Conservation (phyloP, 2,329 filamentous ascomycete genomes). For the Arthrobotrys megalospora region DNA sequence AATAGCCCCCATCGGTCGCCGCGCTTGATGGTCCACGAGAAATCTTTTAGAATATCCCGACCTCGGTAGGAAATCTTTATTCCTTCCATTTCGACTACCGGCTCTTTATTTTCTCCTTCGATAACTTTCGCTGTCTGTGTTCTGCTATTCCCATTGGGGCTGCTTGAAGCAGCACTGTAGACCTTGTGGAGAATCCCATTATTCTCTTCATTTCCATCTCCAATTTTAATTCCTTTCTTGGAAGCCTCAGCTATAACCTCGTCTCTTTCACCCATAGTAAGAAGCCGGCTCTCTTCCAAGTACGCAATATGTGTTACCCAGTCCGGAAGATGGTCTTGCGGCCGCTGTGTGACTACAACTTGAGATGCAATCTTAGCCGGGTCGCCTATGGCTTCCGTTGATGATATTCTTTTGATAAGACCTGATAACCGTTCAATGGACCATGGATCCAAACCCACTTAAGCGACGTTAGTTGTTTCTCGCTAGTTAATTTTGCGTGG, state of each 20-base stretch:
- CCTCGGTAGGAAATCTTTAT: conserved; percentile 80
- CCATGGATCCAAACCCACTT: conserved; percentile 88
- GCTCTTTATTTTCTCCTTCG: conserved; percentile 71
- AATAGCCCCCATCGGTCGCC: conserved; percentile 94
- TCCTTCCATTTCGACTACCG: conserved; percentile 87
- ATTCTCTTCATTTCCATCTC: conserved; percentile 24
- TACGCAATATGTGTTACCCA: conserved; percentile 91
- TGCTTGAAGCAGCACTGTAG: conserved; percentile 32
- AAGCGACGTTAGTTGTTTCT: conserved; percentile 45
- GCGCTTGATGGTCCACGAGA: conserved; percentile 85
- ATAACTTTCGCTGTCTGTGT: background rate
- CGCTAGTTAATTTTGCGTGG: conserved; percentile 23
- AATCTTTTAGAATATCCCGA: conserved; percentile 80
- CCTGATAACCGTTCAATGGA: conserved; percentile 80
- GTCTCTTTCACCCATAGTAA: conserved; percentile 76
- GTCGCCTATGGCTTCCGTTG: conserved; percentile 30
- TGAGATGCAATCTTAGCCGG: conserved; percentile 71
- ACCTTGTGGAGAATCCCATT: conserved; percentile 63
- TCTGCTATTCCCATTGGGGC: background rate
- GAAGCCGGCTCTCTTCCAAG: conserved; percentile 78
- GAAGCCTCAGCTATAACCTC: conserved; percentile 73
- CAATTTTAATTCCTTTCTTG: conserved; percentile 38
- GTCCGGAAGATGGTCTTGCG: conserved; percentile 87
- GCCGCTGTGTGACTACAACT: conserved; percentile 82
- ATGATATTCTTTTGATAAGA: conserved; percentile 68